Conservation (phyloP, 2,329 filamentous ascomycete genomes). For the Aspergillus felis region DNA sequence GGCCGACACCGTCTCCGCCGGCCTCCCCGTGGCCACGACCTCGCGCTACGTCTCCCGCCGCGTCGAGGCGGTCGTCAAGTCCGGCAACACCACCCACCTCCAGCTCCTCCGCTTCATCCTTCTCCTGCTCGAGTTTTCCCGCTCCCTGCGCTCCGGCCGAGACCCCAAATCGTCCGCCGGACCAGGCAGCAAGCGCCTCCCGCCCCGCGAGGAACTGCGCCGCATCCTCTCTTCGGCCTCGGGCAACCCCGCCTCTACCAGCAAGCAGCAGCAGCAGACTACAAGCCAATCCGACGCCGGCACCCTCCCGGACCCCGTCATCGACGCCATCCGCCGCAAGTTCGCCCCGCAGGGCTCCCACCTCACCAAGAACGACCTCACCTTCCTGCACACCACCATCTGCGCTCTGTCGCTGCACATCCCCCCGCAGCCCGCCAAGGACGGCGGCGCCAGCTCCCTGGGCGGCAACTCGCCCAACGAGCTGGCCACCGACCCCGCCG, state of each 20-base stretch:
- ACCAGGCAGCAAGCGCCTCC: constrained; percentile 38
- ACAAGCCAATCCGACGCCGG: constrained; percentile 9
- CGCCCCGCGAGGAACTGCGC: constrained; percentile 38
- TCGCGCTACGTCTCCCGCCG: constrained; percentile 45
- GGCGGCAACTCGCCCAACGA: constrained; percentile 36
- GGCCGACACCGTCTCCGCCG: constrained; percentile 35
- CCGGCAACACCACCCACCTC: constrained; percentile 38
- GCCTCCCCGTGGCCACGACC: constrained; percentile 33
- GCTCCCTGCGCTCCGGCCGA: constrained; percentile 29
- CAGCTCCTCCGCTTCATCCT: constrained; percentile 45
- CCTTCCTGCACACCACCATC: constrained; percentile 44
- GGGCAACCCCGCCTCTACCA: constrained; percentile 17
- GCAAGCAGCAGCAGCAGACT: constrained; percentile 7
- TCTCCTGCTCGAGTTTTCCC: constrained; percentile 41
- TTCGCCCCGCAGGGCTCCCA: constrained; percentile 37
- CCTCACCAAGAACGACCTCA: constrained; percentile 38
- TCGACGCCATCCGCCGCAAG: constrained; percentile 39
- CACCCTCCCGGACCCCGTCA: constrained; percentile 34
- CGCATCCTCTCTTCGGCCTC: constrained; percentile 31
- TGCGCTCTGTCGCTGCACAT: constrained; percentile 45
- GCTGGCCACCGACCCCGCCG: constrained; percentile 41
- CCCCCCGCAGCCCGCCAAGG: constrained; percentile 38
- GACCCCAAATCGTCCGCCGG: constrained; percentile 21
- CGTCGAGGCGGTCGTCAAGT: constrained; percentile 36
- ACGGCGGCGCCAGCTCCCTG: constrained; percentile 32